These are phyloP conservation scores for Schrenkiella parvula DNA, from an alignment of 345 rosid genomes.

Conservation along the genomic window DNA sequence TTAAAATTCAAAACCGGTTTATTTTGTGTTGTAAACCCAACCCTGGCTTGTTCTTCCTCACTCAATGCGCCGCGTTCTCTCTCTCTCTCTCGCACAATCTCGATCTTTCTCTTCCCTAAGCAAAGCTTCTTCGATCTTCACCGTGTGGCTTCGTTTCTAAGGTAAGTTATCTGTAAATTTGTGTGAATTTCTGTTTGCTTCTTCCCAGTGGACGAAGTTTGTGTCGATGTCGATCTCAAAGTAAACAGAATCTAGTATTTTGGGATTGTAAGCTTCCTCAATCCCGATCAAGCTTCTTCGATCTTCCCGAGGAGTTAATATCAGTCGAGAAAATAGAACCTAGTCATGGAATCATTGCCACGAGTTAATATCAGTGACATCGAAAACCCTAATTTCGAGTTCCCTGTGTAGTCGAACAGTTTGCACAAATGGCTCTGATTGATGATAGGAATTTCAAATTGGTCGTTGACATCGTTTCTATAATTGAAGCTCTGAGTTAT, in stretches of 20 bases:
- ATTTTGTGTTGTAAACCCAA: neutral
- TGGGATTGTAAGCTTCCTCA: no score
- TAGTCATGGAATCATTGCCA: neutral
- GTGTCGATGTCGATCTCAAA: neutral
- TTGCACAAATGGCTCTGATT: neutral
- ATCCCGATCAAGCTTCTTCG: neutral
- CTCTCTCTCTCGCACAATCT: conserved; percentile 5
- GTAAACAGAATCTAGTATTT: neutral
- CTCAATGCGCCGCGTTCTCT: conserved; percentile 6
- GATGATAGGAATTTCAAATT: neutral
- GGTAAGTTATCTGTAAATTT: conserved; percentile 1
- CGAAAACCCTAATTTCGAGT: conserved; percentile 14
- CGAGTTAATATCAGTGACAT: neutral
- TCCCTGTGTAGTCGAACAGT: neutral
- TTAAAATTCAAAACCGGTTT: neutral
- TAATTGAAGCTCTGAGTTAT: neutral
- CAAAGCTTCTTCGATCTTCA: conserved; percentile 11
- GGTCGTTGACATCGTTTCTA: neutral
- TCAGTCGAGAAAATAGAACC: neutral
- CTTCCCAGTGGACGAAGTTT: neutral
- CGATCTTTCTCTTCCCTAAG: neutral
- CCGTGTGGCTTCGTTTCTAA: neutral
- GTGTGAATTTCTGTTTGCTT: neutral
- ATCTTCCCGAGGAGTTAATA: no score
- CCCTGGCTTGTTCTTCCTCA: conserved; percentile 18